Evolutionary conservation across 2,329 filamentous ascomycete species (phyloP).

Genomic region (Lachnellula cervina): DNA sequence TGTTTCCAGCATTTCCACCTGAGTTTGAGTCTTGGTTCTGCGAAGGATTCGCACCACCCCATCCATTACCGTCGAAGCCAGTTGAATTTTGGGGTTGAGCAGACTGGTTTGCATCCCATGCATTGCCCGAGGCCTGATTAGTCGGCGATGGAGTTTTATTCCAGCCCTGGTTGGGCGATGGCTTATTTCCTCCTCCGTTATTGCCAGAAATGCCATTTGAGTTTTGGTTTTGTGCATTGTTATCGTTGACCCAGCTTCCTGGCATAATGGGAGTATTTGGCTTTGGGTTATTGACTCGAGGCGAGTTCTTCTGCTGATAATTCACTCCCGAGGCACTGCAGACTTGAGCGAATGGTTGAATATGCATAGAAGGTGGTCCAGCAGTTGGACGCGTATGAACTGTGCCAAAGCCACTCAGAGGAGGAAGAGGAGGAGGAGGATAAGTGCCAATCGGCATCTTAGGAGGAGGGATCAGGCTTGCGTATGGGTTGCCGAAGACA

Average conservation of each 20-base stretch:
- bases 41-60: too few species aligned
- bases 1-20: too few species aligned
- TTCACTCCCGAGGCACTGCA: background rate
- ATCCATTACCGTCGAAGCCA: too few species aligned
- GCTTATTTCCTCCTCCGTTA: conserved; percentile 4
- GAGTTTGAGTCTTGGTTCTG: too few species aligned
- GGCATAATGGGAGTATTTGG: conserved; percentile 3
- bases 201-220: conserved; percentile 1
- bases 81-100: too few species aligned
- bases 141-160: background rate
- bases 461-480: conserved; percentile 42
- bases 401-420: conserved; percentile 21
- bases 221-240: conserved; percentile 7
- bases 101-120: too few species aligned
- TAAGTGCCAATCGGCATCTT: conserved; percentile 37
- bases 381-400: conserved; percentile 31
- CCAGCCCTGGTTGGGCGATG: background rate
- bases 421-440: conserved; percentile 5
- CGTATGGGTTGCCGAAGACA: conserved; percentile 47
- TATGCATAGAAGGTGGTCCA: conserved; percentile 5
- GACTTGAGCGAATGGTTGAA: background rate
- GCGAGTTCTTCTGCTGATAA: background rate
- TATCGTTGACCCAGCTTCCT: conserved; percentile 12
- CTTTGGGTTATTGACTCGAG: background rate
- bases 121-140: too few species aligned